Evolutionary conservation across 148 eudicot species (phyloP).

Genomic region (Amaranthus palmeri): DNA sequence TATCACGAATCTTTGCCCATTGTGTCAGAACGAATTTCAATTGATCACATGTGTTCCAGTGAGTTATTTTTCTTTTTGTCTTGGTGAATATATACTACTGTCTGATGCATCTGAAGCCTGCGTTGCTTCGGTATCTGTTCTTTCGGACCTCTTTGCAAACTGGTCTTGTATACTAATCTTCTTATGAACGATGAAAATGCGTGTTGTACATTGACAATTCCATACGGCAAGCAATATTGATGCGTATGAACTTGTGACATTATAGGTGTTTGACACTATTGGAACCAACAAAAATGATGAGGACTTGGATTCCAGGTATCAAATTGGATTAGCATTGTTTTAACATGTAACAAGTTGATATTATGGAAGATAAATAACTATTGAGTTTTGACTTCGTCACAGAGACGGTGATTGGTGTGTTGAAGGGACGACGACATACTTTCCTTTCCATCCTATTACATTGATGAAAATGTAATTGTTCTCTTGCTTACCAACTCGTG

Average conservation of each 20-base stretch:
- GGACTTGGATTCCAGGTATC: conserved; percentile 56
- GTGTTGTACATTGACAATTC: no score
- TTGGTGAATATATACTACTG: neutral
- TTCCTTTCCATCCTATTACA: conserved; percentile 92
- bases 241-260: conserved; percentile 6
- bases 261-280: conserved; percentile 81
- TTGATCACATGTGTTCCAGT: conserved; percentile 94
- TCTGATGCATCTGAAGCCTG: no score
- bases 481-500: conserved; percentile 18
- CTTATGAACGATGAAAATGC: no score
- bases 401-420: conserved; percentile 88
- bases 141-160: neutral
- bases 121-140: neutral
- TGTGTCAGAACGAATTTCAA: conserved; percentile 96
- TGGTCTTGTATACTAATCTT: no score
- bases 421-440: conserved; percentile 68
- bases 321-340: conserved; percentile 2
- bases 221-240: conserved; percentile 1
- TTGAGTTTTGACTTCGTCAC: conserved; percentile 28
- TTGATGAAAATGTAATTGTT: conserved; percentile 93
- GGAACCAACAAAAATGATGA: conserved; percentile 65
- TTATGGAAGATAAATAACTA: conserved; percentile 14
- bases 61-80: conserved; percentile 34
- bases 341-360: neutral
- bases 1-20: conserved; percentile 90